phyloP scores from a whole-genome alignment of 169 alveolate genomes.

The Plasmodium coatneyi region DNA sequence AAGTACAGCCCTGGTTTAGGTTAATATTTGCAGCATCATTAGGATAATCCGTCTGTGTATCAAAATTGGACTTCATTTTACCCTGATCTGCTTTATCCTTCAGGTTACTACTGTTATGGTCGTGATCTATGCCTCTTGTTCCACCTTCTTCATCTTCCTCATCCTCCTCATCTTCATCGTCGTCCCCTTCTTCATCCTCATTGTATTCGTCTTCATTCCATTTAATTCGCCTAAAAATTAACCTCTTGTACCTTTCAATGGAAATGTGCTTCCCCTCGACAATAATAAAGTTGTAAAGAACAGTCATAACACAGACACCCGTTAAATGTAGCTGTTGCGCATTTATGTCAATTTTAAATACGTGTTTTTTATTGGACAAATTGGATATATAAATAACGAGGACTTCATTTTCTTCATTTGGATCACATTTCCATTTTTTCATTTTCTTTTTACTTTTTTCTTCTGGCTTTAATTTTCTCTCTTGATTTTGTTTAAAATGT shows the following conservation, averaged over 20 bases:
- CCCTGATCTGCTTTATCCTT: background rate
- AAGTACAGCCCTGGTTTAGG: slow-evolving; percentile 72
- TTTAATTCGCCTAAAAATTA: slow-evolving; percentile 84
- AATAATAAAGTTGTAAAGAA: slow-evolving; percentile 46
- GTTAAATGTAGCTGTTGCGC: slow-evolving; percentile 93
- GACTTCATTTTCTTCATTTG: slow-evolving; percentile 80
- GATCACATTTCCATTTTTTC: slow-evolving; percentile 88
- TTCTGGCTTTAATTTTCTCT: slow-evolving; percentile 86
- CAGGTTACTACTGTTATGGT: background rate
- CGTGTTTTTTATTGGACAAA: slow-evolving; percentile 78
- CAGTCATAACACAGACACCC: slow-evolving; percentile 88
- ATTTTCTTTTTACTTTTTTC: slow-evolving; percentile 86
- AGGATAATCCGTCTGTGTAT: slow-evolving; percentile 23
- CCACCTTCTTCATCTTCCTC: background rate
- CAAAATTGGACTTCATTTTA: background rate
- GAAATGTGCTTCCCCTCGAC: slow-evolving; percentile 80
- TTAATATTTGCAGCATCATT: slow-evolving; percentile 23
- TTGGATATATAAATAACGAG: slow-evolving; percentile 80
- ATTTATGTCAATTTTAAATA: slow-evolving; percentile 87
- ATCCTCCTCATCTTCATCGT: background rate
- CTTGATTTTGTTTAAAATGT: slow-evolving; percentile 88
- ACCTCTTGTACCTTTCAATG: slow-evolving; percentile 81
- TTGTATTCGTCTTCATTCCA: slow-evolving; percentile 80
- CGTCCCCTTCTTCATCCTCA: slow-evolving; percentile 34
- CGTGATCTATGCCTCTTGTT: background rate